Evolutionary conservation across 805 yeast species (phyloP), one percentile per base, ranked within the genome.

Genomic region (Cephaloascus fragrans): DNA sequence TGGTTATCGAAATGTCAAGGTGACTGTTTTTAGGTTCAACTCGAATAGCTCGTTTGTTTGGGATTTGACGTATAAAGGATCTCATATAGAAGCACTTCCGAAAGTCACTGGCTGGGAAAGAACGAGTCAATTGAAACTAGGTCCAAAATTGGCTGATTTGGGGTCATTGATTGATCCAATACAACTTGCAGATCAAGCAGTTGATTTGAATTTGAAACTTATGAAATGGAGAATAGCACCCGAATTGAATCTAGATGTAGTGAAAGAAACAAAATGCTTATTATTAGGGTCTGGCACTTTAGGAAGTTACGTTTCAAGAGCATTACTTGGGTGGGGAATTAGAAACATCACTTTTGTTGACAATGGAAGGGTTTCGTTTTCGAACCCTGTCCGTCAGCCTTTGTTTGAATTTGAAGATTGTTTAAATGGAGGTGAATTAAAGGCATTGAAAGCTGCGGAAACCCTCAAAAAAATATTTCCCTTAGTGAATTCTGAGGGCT

Each of bases 171-270:
- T 90, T 29, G 80, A 90, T 54, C 98, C 98, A 0, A 45, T 67
- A 10, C 80, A 83, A 46, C 64, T 93, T 18, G 90, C 96, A 0
- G 84, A 82, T 43, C 97, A 94, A 57, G 90, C 97, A 0, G 89
- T 88, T 4, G 96, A 89, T 55, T 69, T 93, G 41, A 93, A 93
- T 53, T 64, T 93, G 42, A 85, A 86, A 60, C 64, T 93, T 35
- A 93, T 93, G 98, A 87, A 88, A 53, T 93, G 99, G 99, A 71
- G 98, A 47, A 75, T 93, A 15, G 87, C 85, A 0, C 97, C 98
- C 0, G 71, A 77, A 6, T 54, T 93, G 3, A 74, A 93, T 51
- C 64, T 93, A 36, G 89, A 84, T 4, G 52, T 61, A 2, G 64
- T 93, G 18, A 73, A 75, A 45, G 42, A 58, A 15, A 72, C 81